Evolutionary conservation across 2,329 filamentous ascomycete species (phyloP), one percentile per base, ranked within the genome.

Genomic region (Venturia pyrina): DNA sequence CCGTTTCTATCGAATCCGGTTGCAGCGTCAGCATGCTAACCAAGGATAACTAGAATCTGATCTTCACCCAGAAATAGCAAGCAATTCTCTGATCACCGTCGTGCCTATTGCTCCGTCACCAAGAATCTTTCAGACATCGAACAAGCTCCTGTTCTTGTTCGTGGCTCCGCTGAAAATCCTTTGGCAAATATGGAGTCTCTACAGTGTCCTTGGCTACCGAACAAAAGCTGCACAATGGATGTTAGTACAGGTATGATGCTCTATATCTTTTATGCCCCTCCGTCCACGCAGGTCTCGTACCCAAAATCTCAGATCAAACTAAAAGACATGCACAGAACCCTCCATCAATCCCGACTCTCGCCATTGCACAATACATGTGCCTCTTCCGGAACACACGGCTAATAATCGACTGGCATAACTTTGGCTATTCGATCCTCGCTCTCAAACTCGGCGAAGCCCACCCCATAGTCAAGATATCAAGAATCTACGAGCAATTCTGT

Each of bases 401-500:
- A 4, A 82, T 98, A 68, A 89, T 98, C 65, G 95, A 99, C 79
- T 99, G 95, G 95, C 95, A 99, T 80, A 99, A 99, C 77, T 98
- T 97, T 76, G 95, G 93, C 70, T 96, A 93, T 82, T 93, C 91
- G 10, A 96, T 99, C 71, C 85, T 99, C 3, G 89, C 83, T 1
- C 76, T 89, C 62, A 88, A 87, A 68, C 78, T 89, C 1, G 85
- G 86, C 0, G 69, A 78, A 1, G 76, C 73, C 6, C 90, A 96
- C 72, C 89, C 88, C 0, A 83, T 97, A n/a, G 91, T 97, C 10
- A 82, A 78, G 37, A 73, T 96, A 10, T 90, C 93, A 32, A 87
- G 86, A 69, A 82, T 82, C 73, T 97, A 97, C 73, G 95, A 99
- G 77, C 83, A 81, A 46, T 75, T 82, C 17, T 85, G 96, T 50